A percentile compares a stretch with the other conserved stretches of the same genome.
Conservation (phyloP, 2,329 filamentous ascomycete genomes). For the Paecilomyces formosus region DNA sequence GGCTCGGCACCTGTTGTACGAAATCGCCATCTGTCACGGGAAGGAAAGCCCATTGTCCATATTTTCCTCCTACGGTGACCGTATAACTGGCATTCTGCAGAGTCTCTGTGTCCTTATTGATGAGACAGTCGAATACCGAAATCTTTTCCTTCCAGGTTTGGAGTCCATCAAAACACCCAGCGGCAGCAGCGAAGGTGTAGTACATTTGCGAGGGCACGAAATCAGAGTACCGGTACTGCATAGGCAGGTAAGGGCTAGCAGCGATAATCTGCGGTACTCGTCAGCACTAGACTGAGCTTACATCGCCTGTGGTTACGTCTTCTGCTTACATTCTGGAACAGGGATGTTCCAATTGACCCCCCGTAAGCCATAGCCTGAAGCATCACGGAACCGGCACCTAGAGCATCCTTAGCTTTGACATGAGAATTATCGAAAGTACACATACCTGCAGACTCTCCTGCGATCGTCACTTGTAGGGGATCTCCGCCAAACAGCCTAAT, state of each 20-base stretch:
- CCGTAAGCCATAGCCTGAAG: constrained; percentile 34
- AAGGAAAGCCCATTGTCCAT: constrained; percentile 35
- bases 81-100: constrained; percentile 29
- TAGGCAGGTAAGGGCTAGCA: constrained; percentile 48
- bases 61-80: constrained; percentile 22
- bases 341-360: not conserved
- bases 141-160: constrained; percentile 6
- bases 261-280: constrained; percentile 20
- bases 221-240: constrained; percentile 46
- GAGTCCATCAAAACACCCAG: constrained; percentile 30
- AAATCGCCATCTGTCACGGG: constrained; percentile 37
- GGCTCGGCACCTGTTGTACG: constrained; percentile 27
- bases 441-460: constrained; percentile 47
- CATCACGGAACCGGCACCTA: constrained; percentile 48
- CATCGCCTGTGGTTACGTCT: not conserved
- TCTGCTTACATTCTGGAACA: constrained; percentile 1
- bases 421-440: constrained; percentile 4
- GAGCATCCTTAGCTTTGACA: constrained; percentile 30
- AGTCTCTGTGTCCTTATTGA: constrained; percentile 24
- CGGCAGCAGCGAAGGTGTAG: constrained; percentile 35
- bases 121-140: constrained; percentile 36
- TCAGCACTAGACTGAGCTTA: not conserved
- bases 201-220: constrained; percentile 39
- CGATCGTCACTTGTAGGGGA: constrained; percentile 41
- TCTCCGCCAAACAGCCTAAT: constrained; percentile 52